Percentiles rank a stretch among this genome's conserved stretches.
Evolutionary conservation across 768 basidiomycete genomes (phyloP).

Genomic region (Tulasnella sp.): DNA sequence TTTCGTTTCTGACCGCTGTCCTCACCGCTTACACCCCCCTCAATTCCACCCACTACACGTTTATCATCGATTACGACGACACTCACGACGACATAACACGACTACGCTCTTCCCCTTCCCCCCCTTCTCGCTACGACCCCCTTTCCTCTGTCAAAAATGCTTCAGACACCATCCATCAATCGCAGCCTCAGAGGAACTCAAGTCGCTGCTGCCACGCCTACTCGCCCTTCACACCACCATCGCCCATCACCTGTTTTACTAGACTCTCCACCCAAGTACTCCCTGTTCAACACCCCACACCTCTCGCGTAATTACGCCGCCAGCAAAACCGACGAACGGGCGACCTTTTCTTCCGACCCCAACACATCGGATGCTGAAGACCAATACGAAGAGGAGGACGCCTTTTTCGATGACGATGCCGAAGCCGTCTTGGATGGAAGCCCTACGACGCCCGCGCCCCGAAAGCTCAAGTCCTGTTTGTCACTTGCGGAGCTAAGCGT

Average conservation of each 20-base stretch:
- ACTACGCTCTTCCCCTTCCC: not conserved
- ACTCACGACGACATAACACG: not conserved
- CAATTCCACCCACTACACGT: not conserved
- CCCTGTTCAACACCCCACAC: not conserved
- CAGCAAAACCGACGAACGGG: not conserved
- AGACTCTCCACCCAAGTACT: not conserved
- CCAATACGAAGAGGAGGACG: slow-evolving; percentile 17
- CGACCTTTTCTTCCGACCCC: not conserved
- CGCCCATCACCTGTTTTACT: not conserved
- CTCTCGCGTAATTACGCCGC: not conserved
- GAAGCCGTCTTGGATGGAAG: not conserved
- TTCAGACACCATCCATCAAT: not conserved
- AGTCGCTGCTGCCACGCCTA: not conserved
- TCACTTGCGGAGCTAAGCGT: not conserved
- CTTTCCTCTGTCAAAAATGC: not conserved
- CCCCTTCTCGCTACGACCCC: not conserved
- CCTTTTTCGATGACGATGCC: not conserved
- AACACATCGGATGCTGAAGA: slow-evolving; percentile 5
- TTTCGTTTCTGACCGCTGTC: not conserved
- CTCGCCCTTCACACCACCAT: not conserved
- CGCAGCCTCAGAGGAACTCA: not conserved
- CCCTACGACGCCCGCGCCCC: slow-evolving; percentile 18
- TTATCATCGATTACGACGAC: slow-evolving; percentile 6
- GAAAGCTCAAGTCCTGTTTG: not conserved
- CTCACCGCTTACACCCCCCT: not conserved